Evolutionary conservation across 352 stramenopile species (phyloP), one percentile per base, ranked within the genome.

Genomic region (Globisporangium spinosum): DNA sequence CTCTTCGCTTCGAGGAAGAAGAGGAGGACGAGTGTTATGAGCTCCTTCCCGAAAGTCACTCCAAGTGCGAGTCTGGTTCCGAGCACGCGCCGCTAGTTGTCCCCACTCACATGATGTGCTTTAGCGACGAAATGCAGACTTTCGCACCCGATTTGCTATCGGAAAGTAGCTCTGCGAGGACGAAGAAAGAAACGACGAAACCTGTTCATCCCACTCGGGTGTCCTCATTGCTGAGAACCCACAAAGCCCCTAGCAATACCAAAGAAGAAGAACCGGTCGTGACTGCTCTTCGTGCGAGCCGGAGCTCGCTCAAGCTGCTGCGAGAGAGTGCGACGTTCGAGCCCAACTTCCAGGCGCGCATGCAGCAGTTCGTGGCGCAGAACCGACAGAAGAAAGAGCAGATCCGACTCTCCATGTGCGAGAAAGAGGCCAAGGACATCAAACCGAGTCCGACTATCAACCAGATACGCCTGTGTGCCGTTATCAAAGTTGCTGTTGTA

Each of bases 261-360:
- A 22, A 2, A 35, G 53, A 35, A 32, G 20, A 35, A 20, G 17
- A 58, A 23, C 25, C 15, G 20, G 17, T 25, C 15, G 22, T 32
- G 51, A 15, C 13, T 12, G 15, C 6, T 23, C 56, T 71, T 25
- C 72, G 68, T 8, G 57, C 60, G 13, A 80, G 67, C 32, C 68
- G 67, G 23, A 59, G 43, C 2, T 92, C 84, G 0, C 68, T 73
- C 59, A 67, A 77, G 25, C 67, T 89, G 13, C 65, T 89, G 35
- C 72, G 72, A 12, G 69, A 71, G 56, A 90, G 82, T 53, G 47
- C 68, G 20, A 80, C 76, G 47, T 89, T 87, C 49, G 79, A 90
- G 53, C 74, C 80, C 0, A 72, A 90, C 49, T 91, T 93, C 49
- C 84, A 91, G 38, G 71, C 68, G 13, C 80, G 84, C 8, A 81